These are phyloP conservation scores for Teunomyces panamensis DNA, from an alignment of 805 yeast species.

Conservation along the genomic window DNA sequence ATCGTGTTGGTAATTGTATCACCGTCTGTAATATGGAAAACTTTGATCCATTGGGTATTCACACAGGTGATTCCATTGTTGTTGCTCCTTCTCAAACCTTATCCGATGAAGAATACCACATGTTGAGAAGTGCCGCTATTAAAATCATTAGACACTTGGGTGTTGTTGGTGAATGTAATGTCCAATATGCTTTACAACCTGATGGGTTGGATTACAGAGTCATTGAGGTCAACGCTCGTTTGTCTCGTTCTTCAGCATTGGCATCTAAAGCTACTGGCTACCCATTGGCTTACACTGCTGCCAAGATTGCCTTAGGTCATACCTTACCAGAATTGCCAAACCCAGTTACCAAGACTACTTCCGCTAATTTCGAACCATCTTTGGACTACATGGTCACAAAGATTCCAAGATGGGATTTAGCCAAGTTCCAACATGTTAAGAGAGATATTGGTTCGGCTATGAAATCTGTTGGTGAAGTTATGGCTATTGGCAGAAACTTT, in stretches of 20 bases:
- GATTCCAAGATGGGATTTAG: conserved; percentile 97
- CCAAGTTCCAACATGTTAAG: conserved; percentile 93
- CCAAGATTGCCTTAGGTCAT: conserved; percentile 92
- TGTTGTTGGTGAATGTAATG: conserved; percentile 98
- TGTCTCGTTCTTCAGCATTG: conserved; percentile 94
- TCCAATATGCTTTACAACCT: conserved; percentile 94
- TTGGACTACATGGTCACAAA: conserved; percentile 95
- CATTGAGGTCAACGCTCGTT: conserved; percentile 95
- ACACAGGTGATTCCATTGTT: conserved; percentile 98
- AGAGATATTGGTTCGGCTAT: conserved; percentile 92
- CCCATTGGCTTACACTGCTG: conserved; percentile 98
- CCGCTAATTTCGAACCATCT: conserved; percentile 96
- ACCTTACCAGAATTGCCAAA: conserved; percentile 94
- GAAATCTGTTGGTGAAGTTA: conserved; percentile 99
- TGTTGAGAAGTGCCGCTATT: conserved; percentile 96
- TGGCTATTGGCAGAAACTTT: conserved; percentile 97
- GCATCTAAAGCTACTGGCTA: conserved; percentile 99
- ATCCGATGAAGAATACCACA: conserved; percentile 95
- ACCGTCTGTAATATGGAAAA: conserved; percentile 99
- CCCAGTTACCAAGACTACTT: conserved; percentile 93
- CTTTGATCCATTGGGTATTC: conserved; percentile 97
- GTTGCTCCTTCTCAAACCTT: conserved; percentile 98
- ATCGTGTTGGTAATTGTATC: conserved; percentile 93
- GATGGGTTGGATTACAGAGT: conserved; percentile 94
- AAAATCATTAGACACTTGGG: conserved; percentile 97